Evolutionary conservation across 2,329 filamentous ascomycete species (phyloP).

Genomic region (Colletotrichum sp.): DNA sequence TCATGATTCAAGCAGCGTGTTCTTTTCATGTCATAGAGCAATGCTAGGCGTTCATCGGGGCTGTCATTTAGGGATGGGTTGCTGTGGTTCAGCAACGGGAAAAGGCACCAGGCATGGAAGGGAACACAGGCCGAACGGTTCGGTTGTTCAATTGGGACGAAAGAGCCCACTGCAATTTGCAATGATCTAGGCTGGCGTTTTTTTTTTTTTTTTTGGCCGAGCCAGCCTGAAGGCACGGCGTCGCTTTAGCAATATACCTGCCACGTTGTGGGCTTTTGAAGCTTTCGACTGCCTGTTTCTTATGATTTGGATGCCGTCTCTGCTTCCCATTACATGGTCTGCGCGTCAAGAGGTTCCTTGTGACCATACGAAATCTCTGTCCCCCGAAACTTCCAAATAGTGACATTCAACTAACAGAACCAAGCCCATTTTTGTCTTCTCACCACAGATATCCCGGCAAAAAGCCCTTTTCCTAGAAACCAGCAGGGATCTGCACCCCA

Average conservation of each 20-base stretch:
- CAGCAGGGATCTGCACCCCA: not conserved
- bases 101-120: not conserved
- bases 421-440: not conserved
- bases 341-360: not conserved
- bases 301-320: not conserved
- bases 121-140: not conserved
- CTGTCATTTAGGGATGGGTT: not conserved
- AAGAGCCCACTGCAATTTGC: not conserved
- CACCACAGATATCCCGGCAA: not conserved
- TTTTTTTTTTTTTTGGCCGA: not conserved
- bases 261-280: not conserved
- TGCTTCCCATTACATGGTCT: not conserved
- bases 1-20: not conserved
- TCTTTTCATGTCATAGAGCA: not conserved
- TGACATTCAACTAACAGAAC: not conserved
- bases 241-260: constrained; percentile 3
- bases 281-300: not conserved
- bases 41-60: not conserved
- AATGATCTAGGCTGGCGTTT: constrained; percentile 5
- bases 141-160: not conserved
- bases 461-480: not conserved
- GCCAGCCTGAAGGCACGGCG: not conserved
- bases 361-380: not conserved
- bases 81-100: not conserved
- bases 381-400: too few species aligned